These are phyloP conservation scores for Lichtheimia ramosa DNA, from an alignment of 371 early-diverging fungal genomes.

Conservation along the genomic window DNA sequence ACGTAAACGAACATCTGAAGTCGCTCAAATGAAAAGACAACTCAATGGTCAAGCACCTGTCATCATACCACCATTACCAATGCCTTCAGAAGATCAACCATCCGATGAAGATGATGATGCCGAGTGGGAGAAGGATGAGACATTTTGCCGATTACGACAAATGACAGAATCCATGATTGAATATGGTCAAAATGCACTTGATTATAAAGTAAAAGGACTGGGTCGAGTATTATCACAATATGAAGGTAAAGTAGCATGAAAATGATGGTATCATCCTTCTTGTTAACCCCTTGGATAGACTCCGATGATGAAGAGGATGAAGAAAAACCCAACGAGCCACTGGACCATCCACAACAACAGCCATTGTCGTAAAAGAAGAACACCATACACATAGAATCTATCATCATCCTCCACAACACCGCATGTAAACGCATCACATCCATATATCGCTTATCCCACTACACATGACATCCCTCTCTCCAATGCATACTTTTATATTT, in stretches of 20 bases:
- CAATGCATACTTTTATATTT: too few species aligned
- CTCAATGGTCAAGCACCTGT: conserved; percentile 9
- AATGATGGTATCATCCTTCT: background rate
- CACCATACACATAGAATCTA: too few species aligned
- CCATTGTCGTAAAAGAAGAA: background rate
- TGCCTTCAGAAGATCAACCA: conserved; percentile 1
- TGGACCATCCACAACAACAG: conserved; percentile 1
- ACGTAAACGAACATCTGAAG: conserved; percentile 46
- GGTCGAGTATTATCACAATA: conserved; percentile 39
- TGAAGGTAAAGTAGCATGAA: background rate
- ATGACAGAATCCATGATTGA: conserved; percentile 43
- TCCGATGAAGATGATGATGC: conserved; percentile 18
- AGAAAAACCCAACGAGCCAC: background rate
- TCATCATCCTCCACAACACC: background rate
- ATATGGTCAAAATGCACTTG: conserved; percentile 37
- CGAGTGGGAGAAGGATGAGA: conserved; percentile 42
- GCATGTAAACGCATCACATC: background rate
- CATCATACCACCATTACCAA: conserved; percentile 1
- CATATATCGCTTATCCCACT: conserved; percentile 2
- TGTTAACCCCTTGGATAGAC: background rate
- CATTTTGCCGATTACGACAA: conserved; percentile 32
- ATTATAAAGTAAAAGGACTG: conserved; percentile 38
- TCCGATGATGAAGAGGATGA: conserved; percentile 3
- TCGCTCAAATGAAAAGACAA: conserved; percentile 36
- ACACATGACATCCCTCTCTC: too few species aligned